Evolutionary conservation across 495 filamentous ascomycete species (phyloP).

Genomic region (Aspergillus mulundensis): DNA sequence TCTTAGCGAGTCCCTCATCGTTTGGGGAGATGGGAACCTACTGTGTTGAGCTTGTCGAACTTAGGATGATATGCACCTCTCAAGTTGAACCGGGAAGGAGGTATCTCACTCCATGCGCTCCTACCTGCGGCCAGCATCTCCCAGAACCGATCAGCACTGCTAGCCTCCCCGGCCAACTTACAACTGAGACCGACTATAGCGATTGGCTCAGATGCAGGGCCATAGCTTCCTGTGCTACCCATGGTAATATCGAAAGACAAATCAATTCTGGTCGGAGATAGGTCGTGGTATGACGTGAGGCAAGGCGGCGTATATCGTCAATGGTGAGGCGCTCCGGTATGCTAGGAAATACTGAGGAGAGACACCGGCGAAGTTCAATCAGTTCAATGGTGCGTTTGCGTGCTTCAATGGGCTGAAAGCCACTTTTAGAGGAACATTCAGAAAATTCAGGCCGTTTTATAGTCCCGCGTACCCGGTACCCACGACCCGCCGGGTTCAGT

Average conservation of each 20-base stretch:
- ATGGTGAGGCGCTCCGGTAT: no score
- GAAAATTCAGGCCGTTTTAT: no score
- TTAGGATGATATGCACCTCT: constrained; percentile 46
- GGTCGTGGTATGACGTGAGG: no score
- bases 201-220: constrained; percentile 36
- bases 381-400: no score
- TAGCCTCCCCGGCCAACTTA: constrained; percentile 50
- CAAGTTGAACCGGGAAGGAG: constrained; percentile 44
- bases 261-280: no score
- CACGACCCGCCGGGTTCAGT: no score
- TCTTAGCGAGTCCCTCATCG: background rate
- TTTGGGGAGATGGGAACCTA: background rate
- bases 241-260: background rate
- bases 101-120: constrained; percentile 48
- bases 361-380: no score
- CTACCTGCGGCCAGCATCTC: constrained; percentile 43
- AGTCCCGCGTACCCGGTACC: no score
- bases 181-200: constrained; percentile 58
- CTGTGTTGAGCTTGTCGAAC: background rate
- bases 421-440: no score
- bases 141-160: constrained; percentile 52
- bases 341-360: no score
- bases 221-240: background rate
- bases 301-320: no score
- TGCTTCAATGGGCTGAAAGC: no score